Percentiles rank a stretch among this genome's conserved stretches.
Evolutionary conservation across 23 red algal species (phyloP).

Genomic region (Agarophyton chilense): DNA sequence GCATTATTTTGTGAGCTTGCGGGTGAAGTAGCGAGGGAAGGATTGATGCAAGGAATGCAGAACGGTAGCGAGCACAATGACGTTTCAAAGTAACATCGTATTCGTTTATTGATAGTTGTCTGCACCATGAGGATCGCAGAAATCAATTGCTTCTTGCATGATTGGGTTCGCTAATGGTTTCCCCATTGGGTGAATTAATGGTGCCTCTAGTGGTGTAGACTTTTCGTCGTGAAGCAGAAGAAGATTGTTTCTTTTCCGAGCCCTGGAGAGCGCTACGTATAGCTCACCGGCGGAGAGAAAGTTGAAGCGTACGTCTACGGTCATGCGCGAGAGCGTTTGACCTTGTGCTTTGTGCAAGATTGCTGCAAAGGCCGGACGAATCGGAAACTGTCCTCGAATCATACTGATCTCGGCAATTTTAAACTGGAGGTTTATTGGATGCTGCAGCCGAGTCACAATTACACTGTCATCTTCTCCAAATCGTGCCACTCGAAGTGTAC

Average conservation of each 20-base stretch:
- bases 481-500: neutral
- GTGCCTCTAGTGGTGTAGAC: neutral
- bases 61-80: too few relatives aligned
- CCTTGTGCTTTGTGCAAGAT: constrained; percentile 34
- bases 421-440: neutral
- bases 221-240: constrained; percentile 7
- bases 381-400: constrained; percentile 33
- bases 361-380: constrained; percentile 20
- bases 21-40: too few relatives aligned
- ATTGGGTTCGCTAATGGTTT: neutral
- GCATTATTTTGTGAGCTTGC: too few relatives aligned
- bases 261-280: neutral
- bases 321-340: constrained; percentile 2
- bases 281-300: constrained; percentile 26
- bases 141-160: constrained; percentile 1
- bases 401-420: neutral
- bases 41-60: too few relatives aligned
- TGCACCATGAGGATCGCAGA: neutral
- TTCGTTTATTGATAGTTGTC: too few relatives aligned
- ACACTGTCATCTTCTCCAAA: neutral
- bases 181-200: neutral
- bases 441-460: constrained; percentile 1
- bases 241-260: neutral
- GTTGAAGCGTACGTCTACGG: neutral
- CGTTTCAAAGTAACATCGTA: too few relatives aligned